A percentile compares a stretch with the other conserved stretches of the same genome.
phyloP scores from a whole-genome alignment of 2,329 filamentous ascomycete genomes.

The Aureobasidium sp. region DNA sequence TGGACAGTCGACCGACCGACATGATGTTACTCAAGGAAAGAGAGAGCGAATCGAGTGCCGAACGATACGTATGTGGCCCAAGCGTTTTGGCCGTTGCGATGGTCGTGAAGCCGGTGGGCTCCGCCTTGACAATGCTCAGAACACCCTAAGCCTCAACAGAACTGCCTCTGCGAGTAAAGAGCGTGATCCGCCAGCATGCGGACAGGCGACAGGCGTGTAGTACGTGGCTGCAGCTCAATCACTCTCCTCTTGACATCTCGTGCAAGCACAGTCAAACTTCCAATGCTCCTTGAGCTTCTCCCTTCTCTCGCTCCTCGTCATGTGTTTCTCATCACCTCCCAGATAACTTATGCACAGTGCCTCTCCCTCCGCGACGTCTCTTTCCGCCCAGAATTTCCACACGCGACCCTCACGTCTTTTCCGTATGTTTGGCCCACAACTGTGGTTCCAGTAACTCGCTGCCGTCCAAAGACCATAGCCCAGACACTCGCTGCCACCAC shows the following conservation, averaged over 20 bases:
- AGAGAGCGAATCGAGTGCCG: neutral
- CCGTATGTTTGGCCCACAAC: constrained; percentile 36
- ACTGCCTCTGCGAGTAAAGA: neutral
- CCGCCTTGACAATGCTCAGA: neutral
- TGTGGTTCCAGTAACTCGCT: constrained; percentile 44
- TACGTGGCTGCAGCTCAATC: neutral
- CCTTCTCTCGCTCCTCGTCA: constrained; percentile 31
- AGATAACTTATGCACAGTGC: constrained; percentile 43
- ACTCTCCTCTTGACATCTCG: constrained; percentile 25
- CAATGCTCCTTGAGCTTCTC: constrained; percentile 32
- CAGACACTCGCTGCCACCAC: constrained; percentile 40
- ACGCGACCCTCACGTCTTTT: constrained; percentile 33
- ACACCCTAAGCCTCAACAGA: neutral
- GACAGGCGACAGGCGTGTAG: neutral
- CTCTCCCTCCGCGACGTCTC: constrained; percentile 31
- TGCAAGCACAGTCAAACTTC: constrained; percentile 40
- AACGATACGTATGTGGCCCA: neutral
- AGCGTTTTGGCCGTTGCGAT: neutral
- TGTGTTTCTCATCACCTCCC: constrained; percentile 38
- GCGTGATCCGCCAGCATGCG: neutral
- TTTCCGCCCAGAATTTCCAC: constrained; percentile 34
- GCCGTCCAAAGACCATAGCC: constrained; percentile 40
- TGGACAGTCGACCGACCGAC: too few species aligned
- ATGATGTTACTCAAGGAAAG: too few species aligned
- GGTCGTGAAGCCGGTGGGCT: neutral